These are phyloP conservation scores for Neoascochyta sp. DNA, from an alignment of 2,329 filamentous ascomycete genomes.

Conservation along the genomic window DNA sequence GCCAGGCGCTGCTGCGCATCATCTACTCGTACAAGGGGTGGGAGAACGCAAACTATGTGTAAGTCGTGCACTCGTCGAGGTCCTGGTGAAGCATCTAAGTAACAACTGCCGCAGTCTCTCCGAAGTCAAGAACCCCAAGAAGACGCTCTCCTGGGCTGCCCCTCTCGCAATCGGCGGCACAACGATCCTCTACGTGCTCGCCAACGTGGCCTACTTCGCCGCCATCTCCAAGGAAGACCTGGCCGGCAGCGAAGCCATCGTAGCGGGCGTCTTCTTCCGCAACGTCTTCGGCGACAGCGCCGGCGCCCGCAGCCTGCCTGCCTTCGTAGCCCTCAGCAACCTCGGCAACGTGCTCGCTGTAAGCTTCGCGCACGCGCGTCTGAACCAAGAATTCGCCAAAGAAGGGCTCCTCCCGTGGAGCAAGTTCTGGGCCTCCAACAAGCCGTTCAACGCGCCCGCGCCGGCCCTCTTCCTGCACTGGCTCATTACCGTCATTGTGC, in stretches of 20 bases:
- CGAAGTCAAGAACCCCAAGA: slow-evolving; percentile 55
- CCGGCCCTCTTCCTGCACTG: slow-evolving; percentile 59
- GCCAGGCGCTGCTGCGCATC: slow-evolving; percentile 56
- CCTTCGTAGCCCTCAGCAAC: slow-evolving; percentile 59
- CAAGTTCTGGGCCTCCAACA: slow-evolving; percentile 65
- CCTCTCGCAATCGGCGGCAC: slow-evolving; percentile 57
- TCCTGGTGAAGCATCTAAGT: too few relatives aligned
- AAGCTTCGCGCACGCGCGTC: slow-evolving; percentile 56
- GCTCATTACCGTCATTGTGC: slow-evolving; percentile 61
- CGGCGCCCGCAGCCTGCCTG: slow-evolving; percentile 41
- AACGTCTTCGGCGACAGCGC: slow-evolving; percentile 59
- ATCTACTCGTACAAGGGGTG: slow-evolving; percentile 62
- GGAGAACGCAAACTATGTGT: slow-evolving; percentile 62
- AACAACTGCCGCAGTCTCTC: too few relatives aligned
- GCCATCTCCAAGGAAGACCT: slow-evolving; percentile 58
- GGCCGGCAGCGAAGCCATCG: slow-evolving; percentile 56
- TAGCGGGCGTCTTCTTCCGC: slow-evolving; percentile 59
- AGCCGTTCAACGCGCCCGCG: slow-evolving; percentile 61
- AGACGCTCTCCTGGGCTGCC: slow-evolving; percentile 54
- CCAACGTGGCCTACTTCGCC: slow-evolving; percentile 64
- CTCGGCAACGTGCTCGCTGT: slow-evolving; percentile 61
- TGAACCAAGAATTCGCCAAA: slow-evolving; percentile 66
- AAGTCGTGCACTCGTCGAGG: too few relatives aligned
- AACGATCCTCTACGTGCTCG: slow-evolving; percentile 59
- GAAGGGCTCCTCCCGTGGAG: slow-evolving; percentile 66